phyloP scores from a whole-genome alignment of 345 rosid genomes.

The Diplotaxis tenuifolia region DNA sequence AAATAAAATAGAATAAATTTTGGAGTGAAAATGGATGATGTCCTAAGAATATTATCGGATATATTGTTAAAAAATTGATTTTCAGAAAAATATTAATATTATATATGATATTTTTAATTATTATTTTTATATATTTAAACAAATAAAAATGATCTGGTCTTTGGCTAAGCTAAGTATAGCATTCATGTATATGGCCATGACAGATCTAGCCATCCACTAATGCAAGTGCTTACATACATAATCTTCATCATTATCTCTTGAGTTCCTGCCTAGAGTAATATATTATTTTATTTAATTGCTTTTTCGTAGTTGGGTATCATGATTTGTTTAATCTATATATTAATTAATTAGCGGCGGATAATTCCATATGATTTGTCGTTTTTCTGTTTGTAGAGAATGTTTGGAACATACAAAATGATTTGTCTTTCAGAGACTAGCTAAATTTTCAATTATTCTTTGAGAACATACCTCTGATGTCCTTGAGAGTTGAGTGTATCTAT shows the following conservation, averaged over 20 bases:
- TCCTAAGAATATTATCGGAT: too few species aligned
- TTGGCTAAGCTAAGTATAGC: constrained; percentile 16
- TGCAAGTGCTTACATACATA: constrained; percentile 41
- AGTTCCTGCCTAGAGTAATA: constrained; percentile 20
- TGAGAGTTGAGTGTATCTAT: constrained; percentile 15
- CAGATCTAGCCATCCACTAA: constrained; percentile 32
- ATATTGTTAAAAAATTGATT: too few species aligned
- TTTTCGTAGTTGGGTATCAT: not conserved
- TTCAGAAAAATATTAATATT: too few species aligned
- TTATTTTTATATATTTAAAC: too few species aligned
- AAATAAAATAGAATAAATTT: too few species aligned
- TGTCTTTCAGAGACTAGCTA: constrained; percentile 30
- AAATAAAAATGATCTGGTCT: too few species aligned
- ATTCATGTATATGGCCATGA: constrained; percentile 24
- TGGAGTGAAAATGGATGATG: too few species aligned
- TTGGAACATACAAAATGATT: constrained; percentile 41
- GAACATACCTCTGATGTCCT: not conserved
- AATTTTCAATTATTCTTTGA: constrained; percentile 23
- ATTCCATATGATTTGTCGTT: constrained; percentile 38
- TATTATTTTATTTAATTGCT: not conserved
- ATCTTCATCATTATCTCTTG: constrained; percentile 34
- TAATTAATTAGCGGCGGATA: constrained; percentile 22
- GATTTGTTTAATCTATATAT: constrained; percentile 12
- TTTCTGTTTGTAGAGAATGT: constrained; percentile 51
- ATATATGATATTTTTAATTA: too few species aligned